These are phyloP conservation scores for Turritis glabra DNA, from an alignment of 345 rosid species.

Conservation along the genomic window DNA sequence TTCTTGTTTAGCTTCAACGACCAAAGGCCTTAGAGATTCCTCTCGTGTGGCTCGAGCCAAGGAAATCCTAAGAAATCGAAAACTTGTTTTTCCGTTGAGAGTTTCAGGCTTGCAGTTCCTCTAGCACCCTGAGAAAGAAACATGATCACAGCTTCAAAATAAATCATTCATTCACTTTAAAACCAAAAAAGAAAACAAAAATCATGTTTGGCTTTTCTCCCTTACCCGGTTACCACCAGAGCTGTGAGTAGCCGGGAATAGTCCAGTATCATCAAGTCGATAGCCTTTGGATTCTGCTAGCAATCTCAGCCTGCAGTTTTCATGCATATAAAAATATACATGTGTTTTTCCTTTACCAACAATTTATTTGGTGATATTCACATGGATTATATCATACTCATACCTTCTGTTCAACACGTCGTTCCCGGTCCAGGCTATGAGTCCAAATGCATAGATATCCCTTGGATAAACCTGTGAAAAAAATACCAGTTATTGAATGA, in stretches of 20 bases:
- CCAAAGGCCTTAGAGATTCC: conserved; percentile 54
- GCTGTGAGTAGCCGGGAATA: conserved; percentile 81
- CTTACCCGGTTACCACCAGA: conserved; percentile 77
- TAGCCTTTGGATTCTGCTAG: conserved; percentile 88
- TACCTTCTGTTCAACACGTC: conserved; percentile 92
- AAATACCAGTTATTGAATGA: background rate
- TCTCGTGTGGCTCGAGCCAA: conserved; percentile 77
- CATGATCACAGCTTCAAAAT: background rate
- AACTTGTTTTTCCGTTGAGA: conserved; percentile 70
- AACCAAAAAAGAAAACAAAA: background rate
- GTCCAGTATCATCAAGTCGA: conserved; percentile 86
- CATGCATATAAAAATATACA: background rate
- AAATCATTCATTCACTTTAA: background rate
- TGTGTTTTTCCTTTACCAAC: background rate
- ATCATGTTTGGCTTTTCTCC: background rate
- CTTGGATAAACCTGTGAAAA: conserved; percentile 75
- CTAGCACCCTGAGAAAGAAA: conserved; percentile 56
- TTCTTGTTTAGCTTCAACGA: conserved; percentile 6
- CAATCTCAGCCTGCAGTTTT: conserved; percentile 73
- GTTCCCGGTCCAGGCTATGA: conserved; percentile 96
- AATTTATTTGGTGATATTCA: background rate
- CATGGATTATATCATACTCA: background rate
- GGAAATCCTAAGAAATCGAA: conserved; percentile 86
- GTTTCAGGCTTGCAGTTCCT: conserved; percentile 61
- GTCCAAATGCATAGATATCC: conserved; percentile 85